Percentiles rank a stretch among this genome's conserved stretches.
Conservation (phyloP, 495 filamentous ascomycete species). For the Lasiosphaeria ovina region DNA sequence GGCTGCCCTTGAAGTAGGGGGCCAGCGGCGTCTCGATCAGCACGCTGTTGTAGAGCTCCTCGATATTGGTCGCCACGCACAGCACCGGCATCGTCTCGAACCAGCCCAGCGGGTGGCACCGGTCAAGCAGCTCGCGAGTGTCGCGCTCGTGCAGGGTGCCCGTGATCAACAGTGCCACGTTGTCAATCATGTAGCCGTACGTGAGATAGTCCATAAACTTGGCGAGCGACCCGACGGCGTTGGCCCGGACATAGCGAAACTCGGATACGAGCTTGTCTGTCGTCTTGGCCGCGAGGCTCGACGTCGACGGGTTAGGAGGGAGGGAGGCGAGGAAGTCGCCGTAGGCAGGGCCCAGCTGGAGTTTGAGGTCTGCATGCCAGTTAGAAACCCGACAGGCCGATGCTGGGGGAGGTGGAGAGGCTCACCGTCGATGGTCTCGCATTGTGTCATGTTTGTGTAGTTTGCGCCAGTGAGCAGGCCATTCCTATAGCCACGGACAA, state of each 20-base stretch:
- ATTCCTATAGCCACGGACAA: conserved; percentile 96
- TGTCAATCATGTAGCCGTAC: conserved; percentile 99
- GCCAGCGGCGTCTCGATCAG: conserved; percentile 95
- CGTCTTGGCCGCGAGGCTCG: conserved; percentile 87
- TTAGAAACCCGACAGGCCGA: not conserved
- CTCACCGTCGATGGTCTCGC: conserved; percentile 95
- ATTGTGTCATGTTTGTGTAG: conserved; percentile 96
- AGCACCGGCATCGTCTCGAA: conserved; percentile 99
- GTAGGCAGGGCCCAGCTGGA: conserved; percentile 94
- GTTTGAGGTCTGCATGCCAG: conserved; percentile 74
- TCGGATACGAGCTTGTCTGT: conserved; percentile 98
- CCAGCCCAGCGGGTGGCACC: conserved; percentile 96
- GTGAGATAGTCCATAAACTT: conserved; percentile 97
- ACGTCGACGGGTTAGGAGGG: conserved; percentile 95
- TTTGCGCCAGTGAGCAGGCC: conserved; percentile 83
- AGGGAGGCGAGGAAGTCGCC: conserved; percentile 95
- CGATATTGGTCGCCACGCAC: conserved; percentile 95
- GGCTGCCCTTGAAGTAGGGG: conserved; percentile 92
- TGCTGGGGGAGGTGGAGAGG: not conserved
- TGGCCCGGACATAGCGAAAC: conserved; percentile 92
- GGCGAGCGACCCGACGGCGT: conserved; percentile 83
- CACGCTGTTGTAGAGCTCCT: conserved; percentile 97
- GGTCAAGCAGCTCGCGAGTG: conserved; percentile 89
- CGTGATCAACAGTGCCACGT: conserved; percentile 96
- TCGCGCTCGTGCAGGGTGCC: conserved; percentile 97